Conservation (phyloP, 176 grass and related monocot species). For the Paspalum vaginatum region DNA sequence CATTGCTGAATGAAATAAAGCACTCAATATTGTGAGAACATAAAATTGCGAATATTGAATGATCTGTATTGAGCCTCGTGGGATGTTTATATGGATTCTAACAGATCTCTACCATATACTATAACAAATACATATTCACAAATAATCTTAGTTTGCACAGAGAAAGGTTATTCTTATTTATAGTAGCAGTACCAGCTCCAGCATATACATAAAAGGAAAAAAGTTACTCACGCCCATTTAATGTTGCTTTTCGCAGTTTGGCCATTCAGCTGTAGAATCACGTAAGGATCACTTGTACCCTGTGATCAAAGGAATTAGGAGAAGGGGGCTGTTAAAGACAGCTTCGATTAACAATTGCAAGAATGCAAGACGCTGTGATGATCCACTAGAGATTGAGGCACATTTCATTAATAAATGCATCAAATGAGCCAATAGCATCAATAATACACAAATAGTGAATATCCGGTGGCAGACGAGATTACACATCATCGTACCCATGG, state of each 20-base stretch:
- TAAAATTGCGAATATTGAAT: no score
- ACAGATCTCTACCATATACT: no score
- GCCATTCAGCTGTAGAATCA: constrained; percentile 81
- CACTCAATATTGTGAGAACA: background rate
- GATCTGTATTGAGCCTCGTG: no score
- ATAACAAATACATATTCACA: background rate
- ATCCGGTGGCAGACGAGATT: background rate
- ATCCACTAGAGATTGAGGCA: no score
- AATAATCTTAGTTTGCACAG: background rate
- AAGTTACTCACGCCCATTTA: constrained; percentile 91
- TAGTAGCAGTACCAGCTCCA: constrained; percentile 2
- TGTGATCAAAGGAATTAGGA: constrained; percentile 42
- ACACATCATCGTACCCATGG: constrained; percentile 76
- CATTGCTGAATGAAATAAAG: background rate
- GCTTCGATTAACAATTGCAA: background rate
- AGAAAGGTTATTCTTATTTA: background rate
- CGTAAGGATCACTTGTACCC: constrained; percentile 98
- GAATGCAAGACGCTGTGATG: background rate
- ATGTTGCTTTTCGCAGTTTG: constrained; percentile 79
- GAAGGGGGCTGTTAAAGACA: background rate
- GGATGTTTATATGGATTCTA: no score
- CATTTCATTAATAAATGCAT: background rate
- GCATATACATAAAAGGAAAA: constrained; percentile 34
- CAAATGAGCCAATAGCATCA: background rate
- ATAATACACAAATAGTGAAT: background rate